A percentile compares a stretch with the other conserved stretches of the same genome.
phyloP scores from a whole-genome alignment of 495 filamentous ascomycete species.

The Cladorrhinum samala region DNA sequence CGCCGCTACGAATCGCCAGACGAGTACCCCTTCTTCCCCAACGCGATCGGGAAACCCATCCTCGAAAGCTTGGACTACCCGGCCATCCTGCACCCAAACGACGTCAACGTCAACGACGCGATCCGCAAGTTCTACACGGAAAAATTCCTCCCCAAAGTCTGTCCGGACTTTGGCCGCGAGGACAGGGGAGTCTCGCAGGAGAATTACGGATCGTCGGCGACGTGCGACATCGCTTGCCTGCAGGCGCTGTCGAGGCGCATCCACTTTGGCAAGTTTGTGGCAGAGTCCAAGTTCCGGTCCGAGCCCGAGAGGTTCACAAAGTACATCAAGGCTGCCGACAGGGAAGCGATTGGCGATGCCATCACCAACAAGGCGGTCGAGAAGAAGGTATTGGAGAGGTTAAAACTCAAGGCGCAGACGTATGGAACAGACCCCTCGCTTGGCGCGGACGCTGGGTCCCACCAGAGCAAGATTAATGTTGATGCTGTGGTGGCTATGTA shows the following conservation, averaged over 20 bases:
- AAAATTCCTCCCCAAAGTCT: conserved; percentile 74
- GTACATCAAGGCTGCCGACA: conserved; percentile 73
- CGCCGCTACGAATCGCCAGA: conserved; percentile 94
- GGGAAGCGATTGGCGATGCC: conserved; percentile 72
- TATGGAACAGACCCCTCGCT: conserved; percentile 81
- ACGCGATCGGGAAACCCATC: conserved; percentile 71
- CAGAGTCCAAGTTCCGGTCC: conserved; percentile 91
- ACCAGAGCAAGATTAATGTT: conserved; percentile 71
- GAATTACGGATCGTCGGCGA: conserved; percentile 92
- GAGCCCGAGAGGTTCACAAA: conserved; percentile 73
- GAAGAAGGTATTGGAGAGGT: conserved; percentile 79
- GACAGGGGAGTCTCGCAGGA: conserved; percentile 84
- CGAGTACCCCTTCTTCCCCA: conserved; percentile 96
- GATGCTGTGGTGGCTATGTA: conserved; percentile 95
- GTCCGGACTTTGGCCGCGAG: conserved; percentile 58
- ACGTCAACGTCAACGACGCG: conserved; percentile 83
- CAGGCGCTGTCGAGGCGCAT: conserved; percentile 89
- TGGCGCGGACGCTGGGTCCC: conserved; percentile 17
- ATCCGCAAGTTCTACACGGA: conserved; percentile 82
- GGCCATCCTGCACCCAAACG: conserved; percentile 81
- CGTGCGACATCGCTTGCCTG: conserved; percentile 81
- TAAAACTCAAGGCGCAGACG: conserved; percentile 86
- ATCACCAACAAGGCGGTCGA: conserved; percentile 91
- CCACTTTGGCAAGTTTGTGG: conserved; percentile 98
- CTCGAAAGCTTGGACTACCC: conserved; percentile 87